Evolutionary conservation across 2,329 filamentous ascomycete species (phyloP), one percentile per base, ranked within the genome.

Genomic region (Colletotrichum orchidophilum): DNA sequence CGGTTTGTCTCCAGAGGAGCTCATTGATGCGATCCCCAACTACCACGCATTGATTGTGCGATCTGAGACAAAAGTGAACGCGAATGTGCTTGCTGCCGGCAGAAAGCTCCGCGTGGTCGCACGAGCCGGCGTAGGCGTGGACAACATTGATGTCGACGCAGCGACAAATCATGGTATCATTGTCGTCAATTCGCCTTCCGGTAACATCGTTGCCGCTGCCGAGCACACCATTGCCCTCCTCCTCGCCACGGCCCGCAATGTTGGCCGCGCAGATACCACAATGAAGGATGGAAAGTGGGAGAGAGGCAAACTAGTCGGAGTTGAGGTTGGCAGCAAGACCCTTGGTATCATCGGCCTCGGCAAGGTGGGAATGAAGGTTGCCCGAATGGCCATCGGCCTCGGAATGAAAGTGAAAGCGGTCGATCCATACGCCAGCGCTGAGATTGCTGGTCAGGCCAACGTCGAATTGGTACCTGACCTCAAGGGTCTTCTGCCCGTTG

Each of bases 341-440:
- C 83, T 96, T 7, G 93, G 91, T 1, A 91, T 96, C 60, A 89
- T 96, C 49, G 94, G 94, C 1, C 82, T 95, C 29, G 94, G 94
- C n/a, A 95, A 95, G 83, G 93, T 96, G 31, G 94, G 94, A 26
- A 85, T 95, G 77, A 93, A 92, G 61, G 93, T 96, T 18, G 94
- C 93, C 21, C 86, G 92, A n/a, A 92, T 94, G 83, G 93, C 92
- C 9, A 91, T 91, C 63, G 93, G 93, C 0, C 82, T 96, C 29
- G 92, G 92, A 0, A 95, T 96, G 93, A 88, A 88, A 52, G 88
- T 96, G 13, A 81, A 91, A 18, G 93, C 92, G 0, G 88, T 93
- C 62, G 94, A 96, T 75, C 94, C 94, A 0, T 96, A 94, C 78
- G 93, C 93, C 1, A 93, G 92, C 72, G 85, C 88, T 0, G 90